Percentiles rank a stretch among this genome's conserved stretches.
phyloP scores from a whole-genome alignment of 768 basidiomycete genomes.

The Tephrocybe sp. region DNA sequence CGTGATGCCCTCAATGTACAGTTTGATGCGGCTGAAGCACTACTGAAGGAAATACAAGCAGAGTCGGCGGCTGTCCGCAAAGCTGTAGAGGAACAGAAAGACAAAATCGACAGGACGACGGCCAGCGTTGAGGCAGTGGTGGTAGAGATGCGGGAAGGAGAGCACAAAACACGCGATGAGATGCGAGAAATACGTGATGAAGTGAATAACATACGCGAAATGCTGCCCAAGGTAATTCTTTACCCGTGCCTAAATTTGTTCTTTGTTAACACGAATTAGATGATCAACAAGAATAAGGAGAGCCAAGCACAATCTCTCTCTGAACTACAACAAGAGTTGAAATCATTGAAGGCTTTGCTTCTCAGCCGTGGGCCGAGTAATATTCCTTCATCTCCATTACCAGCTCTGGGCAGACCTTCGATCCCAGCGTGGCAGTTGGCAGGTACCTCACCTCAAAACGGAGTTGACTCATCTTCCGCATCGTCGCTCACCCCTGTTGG shows the following conservation, averaged over 20 bases:
- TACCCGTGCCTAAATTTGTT: too few relatives aligned
- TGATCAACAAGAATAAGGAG: conserved; percentile 93
- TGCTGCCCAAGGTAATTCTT: conserved; percentile 87
- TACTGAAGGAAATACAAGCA: conserved; percentile 77
- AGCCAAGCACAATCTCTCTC: conserved; percentile 77
- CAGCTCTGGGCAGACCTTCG: conserved; percentile 58
- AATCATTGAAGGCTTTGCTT: conserved; percentile 88
- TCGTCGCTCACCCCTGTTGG: conserved; percentile 17
- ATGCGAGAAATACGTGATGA: conserved; percentile 93
- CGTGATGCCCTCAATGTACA: conserved; percentile 82
- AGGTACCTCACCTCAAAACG: conserved; percentile 25
- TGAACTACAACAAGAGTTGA: conserved; percentile 92
- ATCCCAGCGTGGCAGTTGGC: conserved; percentile 94
- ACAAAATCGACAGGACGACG: conserved; percentile 68
- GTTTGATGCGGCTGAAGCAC: conserved; percentile 84
- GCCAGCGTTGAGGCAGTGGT: conserved; percentile 73
- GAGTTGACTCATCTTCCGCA: conserved; percentile 2
- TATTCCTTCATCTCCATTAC: conserved; percentile 52
- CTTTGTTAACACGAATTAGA: conserved; percentile 47
- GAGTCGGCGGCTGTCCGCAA: conserved; percentile 72
- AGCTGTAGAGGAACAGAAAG: conserved; percentile 77
- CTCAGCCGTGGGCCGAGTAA: conserved; percentile 65
- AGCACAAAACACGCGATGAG: conserved; percentile 79
- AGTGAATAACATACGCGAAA: conserved; percentile 84
- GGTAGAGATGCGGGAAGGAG: conserved; percentile 73